These are phyloP conservation scores for Diaporthe sp. DNA, from an alignment of 2,329 filamentous ascomycete genomes.

Conservation along the genomic window DNA sequence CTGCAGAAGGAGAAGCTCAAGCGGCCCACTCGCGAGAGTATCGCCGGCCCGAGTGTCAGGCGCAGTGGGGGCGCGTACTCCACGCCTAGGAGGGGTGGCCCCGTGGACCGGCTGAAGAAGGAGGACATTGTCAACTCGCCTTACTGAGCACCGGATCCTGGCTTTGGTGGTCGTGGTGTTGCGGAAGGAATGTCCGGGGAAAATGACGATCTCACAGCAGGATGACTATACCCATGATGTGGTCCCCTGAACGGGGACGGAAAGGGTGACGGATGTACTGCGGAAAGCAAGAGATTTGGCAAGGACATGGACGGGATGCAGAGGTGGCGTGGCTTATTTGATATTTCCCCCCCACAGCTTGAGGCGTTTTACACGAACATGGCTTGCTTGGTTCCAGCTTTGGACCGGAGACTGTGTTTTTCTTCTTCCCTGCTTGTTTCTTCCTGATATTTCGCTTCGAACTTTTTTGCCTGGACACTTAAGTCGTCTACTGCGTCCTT, in stretches of 20 bases:
- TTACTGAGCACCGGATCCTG: constrained; percentile 52
- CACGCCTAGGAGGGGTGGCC: constrained; percentile 29
- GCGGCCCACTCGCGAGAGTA: constrained; percentile 92
- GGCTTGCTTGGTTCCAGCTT: constrained; percentile 12
- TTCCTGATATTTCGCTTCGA: not conserved
- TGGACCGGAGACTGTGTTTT: not conserved
- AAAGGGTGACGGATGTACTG: not conserved
- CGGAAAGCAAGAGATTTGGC: no score
- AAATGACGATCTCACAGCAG: no score
- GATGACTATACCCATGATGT: not conserved
- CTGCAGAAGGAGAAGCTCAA: constrained; percentile 87
- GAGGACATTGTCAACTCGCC: constrained; percentile 85
- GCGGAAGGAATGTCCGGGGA: not conserved
- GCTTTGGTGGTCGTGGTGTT: not conserved
- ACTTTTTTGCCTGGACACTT: not conserved
- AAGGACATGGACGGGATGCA: not conserved
- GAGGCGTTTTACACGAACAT: constrained; percentile 2
- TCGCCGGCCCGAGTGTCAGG: constrained; percentile 71
- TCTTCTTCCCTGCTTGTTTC: not conserved
- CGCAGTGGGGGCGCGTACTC: constrained; percentile 58
- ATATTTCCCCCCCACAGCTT: not conserved
- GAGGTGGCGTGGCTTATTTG: not conserved
- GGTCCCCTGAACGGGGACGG: no score
- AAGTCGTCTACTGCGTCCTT: not conserved
- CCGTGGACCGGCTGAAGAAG: constrained; percentile 63